phyloP scores from a whole-genome alignment of 2,329 filamentous ascomycete genomes.

The Aspergillus sp. region DNA sequence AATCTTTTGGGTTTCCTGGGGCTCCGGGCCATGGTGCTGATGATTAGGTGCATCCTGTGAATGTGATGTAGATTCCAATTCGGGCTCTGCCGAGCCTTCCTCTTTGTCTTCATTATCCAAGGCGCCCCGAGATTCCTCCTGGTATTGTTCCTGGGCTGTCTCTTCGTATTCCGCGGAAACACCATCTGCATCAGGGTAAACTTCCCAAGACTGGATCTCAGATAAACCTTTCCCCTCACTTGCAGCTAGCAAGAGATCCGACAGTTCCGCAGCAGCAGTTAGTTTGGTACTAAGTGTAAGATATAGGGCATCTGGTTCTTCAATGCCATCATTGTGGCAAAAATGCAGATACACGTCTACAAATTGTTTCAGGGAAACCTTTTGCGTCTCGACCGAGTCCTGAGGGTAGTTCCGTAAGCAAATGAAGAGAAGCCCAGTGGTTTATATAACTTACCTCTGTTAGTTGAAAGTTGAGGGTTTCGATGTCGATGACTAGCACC shows the following conservation, averaged over 20 bases:
- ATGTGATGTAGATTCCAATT: constrained; percentile 7
- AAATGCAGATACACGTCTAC: constrained; percentile 60
- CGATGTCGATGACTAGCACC: constrained; percentile 57
- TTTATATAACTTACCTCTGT: constrained; percentile 52
- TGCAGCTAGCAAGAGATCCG: constrained; percentile 53
- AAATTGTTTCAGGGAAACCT: constrained; percentile 57
- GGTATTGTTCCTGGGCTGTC: constrained; percentile 11
- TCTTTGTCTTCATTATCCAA: constrained; percentile 18
- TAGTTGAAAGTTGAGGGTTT: constrained; percentile 56
- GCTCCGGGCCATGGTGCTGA: background rate
- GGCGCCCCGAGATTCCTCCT: constrained; percentile 16
- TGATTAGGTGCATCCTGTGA: background rate
- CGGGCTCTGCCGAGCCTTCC: constrained; percentile 15
- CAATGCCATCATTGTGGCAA: constrained; percentile 58
- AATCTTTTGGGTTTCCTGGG: background rate
- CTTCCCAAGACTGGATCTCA: constrained; percentile 45
- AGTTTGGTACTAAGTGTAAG: constrained; percentile 56
- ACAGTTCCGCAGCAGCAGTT: constrained; percentile 54
- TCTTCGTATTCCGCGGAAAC: constrained; percentile 18
- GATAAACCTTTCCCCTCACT: constrained; percentile 59
- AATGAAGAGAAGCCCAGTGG: constrained; percentile 4
- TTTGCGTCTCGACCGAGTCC: constrained; percentile 50
- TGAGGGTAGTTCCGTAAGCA: constrained; percentile 35
- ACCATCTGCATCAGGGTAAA: constrained; percentile 52
- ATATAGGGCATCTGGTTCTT: constrained; percentile 57